These are phyloP conservation scores for Gautieria morchelliformis DNA, from an alignment of 768 basidiomycete species.

Conservation along the genomic window DNA sequence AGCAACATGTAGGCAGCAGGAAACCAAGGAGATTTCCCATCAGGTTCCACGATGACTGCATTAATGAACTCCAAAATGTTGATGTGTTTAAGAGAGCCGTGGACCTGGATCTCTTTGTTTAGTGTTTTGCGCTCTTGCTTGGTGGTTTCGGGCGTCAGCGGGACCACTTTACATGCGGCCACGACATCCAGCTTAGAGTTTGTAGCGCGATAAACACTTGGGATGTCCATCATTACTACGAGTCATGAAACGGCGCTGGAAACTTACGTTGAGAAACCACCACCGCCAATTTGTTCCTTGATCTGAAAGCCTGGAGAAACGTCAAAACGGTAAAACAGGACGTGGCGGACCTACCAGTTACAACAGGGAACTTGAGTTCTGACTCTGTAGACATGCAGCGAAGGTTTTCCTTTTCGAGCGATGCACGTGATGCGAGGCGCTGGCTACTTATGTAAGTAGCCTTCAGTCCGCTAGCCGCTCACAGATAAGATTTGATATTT, in stretches of 20 bases:
- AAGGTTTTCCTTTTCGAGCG: too few species aligned
- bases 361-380: conserved; percentile 1
- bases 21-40: conserved; percentile 34
- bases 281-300: conserved; percentile 72
- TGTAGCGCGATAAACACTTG: conserved; percentile 77
- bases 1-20: conserved; percentile 89
- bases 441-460: too few species aligned
- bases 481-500: too few species aligned
- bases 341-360: not conserved
- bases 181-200: conserved; percentile 54
- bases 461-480: too few species aligned
- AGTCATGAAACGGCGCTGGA: conserved; percentile 1
- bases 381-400: not conserved
- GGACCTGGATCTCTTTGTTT: conserved; percentile 89
- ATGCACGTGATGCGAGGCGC: not conserved
- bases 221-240: not conserved
- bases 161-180: conserved; percentile 82
- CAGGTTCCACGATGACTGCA: conserved; percentile 61
- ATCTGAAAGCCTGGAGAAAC: conserved; percentile 50
- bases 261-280: conserved; percentile 76
- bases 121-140: conserved; percentile 67
- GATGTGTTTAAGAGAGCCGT: conserved; percentile 64
- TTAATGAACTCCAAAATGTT: conserved; percentile 82
- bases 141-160: conserved; percentile 51
- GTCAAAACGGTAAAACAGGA: not conserved